phyloP scores from a whole-genome alignment of 306 rosid species.

The Gastrolobium bilobum region DNA sequence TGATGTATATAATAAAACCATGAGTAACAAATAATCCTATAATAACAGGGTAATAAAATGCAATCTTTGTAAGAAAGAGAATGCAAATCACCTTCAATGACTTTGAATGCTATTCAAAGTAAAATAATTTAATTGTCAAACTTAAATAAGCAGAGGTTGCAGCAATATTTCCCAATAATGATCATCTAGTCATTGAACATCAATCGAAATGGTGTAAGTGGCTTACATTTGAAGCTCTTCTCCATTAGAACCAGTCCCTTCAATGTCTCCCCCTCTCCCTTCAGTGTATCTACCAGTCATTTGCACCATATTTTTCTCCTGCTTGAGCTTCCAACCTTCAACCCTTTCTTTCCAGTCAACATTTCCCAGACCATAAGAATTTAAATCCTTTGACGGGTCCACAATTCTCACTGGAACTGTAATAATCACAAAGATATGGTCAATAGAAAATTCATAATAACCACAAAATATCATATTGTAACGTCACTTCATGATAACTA shows the following conservation, averaged over 20 bases:
- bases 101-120: conserved; percentile 7
- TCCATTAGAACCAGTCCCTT: conserved; percentile 98
- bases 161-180: conserved; percentile 12
- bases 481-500: conserved; percentile 31
- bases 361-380: conserved; percentile 96
- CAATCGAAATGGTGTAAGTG: not conserved
- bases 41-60: not conserved
- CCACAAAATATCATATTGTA: conserved; percentile 37
- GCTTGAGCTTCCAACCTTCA: conserved; percentile 98
- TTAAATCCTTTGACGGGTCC: conserved; percentile 94
- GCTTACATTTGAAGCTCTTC: conserved; percentile 97
- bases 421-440: conserved; percentile 45
- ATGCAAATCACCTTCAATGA: not conserved
- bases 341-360: conserved; percentile 99
- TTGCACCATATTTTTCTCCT: conserved; percentile 85
- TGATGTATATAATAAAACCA: conserved; percentile 6
- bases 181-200: conserved; percentile 30
- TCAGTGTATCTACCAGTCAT: conserved; percentile 80
- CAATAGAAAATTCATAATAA: conserved; percentile 38
- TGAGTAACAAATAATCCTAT: not conserved
- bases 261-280: conserved; percentile 95
- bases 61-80: conserved; percentile 18
- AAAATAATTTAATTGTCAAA: not conserved
- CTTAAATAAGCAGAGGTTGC: conserved; percentile 5
- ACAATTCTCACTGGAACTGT: conserved; percentile 94